Evolutionary conservation across 257 asterid species (phyloP), one percentile per base, ranked within the genome.

Genomic region (Mentha longifolia): DNA sequence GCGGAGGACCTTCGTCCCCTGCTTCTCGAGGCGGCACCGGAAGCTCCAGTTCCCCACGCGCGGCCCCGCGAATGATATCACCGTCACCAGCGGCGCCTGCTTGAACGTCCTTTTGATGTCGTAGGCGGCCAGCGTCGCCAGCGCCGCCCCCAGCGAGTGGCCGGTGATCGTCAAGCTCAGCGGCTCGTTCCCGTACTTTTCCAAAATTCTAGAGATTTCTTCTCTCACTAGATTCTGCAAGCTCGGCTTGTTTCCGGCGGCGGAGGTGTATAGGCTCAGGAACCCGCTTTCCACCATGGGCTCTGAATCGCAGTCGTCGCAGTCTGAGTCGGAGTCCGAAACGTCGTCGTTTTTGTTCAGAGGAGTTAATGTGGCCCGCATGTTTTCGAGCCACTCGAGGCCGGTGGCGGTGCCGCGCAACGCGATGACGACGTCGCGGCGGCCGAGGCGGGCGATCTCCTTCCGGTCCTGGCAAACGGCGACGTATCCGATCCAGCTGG

Each of bases 271-370:
- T 35, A 94, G 67, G 57, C 97, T 91, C 25, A 94, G 65, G 64
- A 94, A 94, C 22, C 99, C 99, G 25, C 90, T 89, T 43, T 92
- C 95, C 72, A 91, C 99, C 99, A 94, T 89, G 0, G 99, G 92
- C 12, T 55, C 75, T 0, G 57, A 10, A 31, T 14, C 55, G 35
- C n/a, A 9, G 3, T 30, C 19, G 3, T 30, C 19, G 47, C 3
- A 12, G 6, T 47, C 62, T 0, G 28, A 50, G 4, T 11, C 68
- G 9, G 64, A 43, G 8, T 55, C 57, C 3, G 68, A 33, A 5
- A 45, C 35, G 2, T 15, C n/a, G n/a, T 54, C 8, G 3, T 30
- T 3, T 0, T 58, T 22, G 25, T 22, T 22, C 0, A 90, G 17
- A 0, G 92, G 97, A 2, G 97, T 78, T 0, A 93, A 74, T 0